Conservation (phyloP, 2,329 filamentous ascomycete genomes). For the Fusarium sp. region DNA sequence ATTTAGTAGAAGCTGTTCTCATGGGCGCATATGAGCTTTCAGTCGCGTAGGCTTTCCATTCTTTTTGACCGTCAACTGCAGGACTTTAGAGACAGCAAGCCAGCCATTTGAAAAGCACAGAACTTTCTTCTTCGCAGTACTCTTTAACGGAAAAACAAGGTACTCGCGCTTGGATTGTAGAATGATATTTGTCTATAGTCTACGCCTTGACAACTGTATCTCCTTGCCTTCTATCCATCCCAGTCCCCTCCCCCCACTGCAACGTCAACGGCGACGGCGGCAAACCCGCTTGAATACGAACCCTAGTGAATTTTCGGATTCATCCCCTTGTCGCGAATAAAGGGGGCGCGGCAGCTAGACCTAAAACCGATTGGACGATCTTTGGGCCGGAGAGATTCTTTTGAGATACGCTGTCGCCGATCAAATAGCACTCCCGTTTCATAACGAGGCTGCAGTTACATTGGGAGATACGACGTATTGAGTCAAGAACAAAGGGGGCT, state of each 20-base stretch:
- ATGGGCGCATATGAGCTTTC: too few relatives aligned
- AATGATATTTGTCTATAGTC: neutral
- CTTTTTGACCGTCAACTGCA: too few relatives aligned
- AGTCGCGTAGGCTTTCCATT: too few relatives aligned
- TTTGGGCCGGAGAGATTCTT: neutral
- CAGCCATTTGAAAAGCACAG: too few relatives aligned
- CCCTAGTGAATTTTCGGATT: slow-evolving; percentile 3
- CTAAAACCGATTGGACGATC: neutral
- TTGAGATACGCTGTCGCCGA: neutral
- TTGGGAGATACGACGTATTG: neutral
- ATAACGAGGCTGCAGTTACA: neutral
- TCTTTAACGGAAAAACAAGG: too few relatives aligned
- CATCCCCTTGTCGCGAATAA: neutral
- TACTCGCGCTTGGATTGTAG: too few relatives aligned
- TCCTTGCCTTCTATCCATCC: too few relatives aligned
- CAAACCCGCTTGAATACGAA: neutral
- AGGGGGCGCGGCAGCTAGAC: neutral
- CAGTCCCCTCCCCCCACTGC: neutral
- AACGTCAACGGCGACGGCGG: neutral
- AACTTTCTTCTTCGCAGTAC: too few relatives aligned
- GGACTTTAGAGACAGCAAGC: too few relatives aligned
- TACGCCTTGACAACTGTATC: neutral
- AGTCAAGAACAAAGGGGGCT: neutral
- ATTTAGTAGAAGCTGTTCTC: too few relatives aligned
- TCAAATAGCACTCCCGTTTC: neutral